Base-by-base conservation (phyloP, 139 green algal genomes). In the Coelastrella sp. region DNA sequence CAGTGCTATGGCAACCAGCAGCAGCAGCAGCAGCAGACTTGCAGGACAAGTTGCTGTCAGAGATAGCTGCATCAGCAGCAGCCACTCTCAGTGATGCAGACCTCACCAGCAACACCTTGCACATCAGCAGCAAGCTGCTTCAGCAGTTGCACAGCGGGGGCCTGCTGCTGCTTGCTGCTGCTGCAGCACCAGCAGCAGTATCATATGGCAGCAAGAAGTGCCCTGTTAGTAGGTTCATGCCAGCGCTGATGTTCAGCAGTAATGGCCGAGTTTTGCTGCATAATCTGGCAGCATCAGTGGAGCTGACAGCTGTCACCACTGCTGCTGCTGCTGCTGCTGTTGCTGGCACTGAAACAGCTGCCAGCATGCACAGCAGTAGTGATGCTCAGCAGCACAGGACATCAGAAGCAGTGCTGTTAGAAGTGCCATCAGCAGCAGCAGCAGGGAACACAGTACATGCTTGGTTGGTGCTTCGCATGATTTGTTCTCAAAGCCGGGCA, bases 141-240 rank as follows among this genome's bases (percentile, higher is more conserved):
- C 82, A 78, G 82, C 82, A 78, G 61, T 49, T 49, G 35, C 35
- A 3, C 35, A 49, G 35, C 35, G 35, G 35, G 35, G 35, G 35
- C 35, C 35, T 78, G 22, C n/a, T 58, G 82, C 63, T 87, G 63
- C 82, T 78, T 24, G 58, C 82, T 11, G 82, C 60, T 75, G 81
- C 81, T 25, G n/a, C 74, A 22, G 14, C 27, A 15, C 81, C 82
- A 19, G 12, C 25, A 4, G 25, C 35, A 58, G 22, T 78, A 15
- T 15, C 63, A 25, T 78, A 49, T 63, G 82, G 82, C 14, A 87
- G 78, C 15, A 76, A 10, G 60, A 27, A 61, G 8, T 25, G 61
- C 11, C 24, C 24, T 49, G 17, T 78, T 6, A 78, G 82, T 17
- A 66, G 25, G 7, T 87, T 87, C 20, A 60, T 87, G 82, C 25